A percentile compares a stretch with the other conserved stretches of the same genome.
phyloP scores from a whole-genome alignment of 1,139 yeast genomes.

The Geotrichum phurueaensis region DNA sequence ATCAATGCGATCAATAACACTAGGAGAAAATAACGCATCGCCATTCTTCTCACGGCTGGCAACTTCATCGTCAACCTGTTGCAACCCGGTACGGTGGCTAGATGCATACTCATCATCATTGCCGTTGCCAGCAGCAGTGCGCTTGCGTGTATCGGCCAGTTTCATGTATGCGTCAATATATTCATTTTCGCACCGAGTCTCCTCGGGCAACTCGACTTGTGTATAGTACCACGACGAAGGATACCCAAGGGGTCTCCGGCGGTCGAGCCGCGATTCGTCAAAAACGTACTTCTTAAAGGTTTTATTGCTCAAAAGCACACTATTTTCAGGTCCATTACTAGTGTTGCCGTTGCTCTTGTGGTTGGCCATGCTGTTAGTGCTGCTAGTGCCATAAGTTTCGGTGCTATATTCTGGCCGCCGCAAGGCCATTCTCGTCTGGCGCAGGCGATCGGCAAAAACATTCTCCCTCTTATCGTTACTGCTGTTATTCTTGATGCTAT shows the following conservation, averaged over 20 bases:
- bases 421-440: neutral
- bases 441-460: neutral
- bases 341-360: neutral
- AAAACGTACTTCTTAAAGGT: neutral
- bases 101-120: neutral
- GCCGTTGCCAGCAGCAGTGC: neutral
- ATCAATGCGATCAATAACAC: neutral
- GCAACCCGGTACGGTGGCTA: neutral
- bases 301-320: neutral
- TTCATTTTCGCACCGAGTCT: neutral
- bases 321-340: neutral
- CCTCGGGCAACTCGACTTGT: neutral
- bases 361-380: no score
- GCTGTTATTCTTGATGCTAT: neutral
- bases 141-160: neutral
- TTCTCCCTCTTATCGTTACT: neutral
- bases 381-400: no score
- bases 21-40: neutral
- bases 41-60: neutral
- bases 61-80: neutral
- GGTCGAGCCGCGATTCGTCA: neutral
- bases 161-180: neutral
- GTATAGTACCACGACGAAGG: neutral
- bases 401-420: no score
- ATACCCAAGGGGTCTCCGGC: neutral